Evolutionary conservation across 78 protist genomes (phyloP), one percentile per base, ranked within the genome.

Genomic region (Planoprotostelium fungivorum): DNA sequence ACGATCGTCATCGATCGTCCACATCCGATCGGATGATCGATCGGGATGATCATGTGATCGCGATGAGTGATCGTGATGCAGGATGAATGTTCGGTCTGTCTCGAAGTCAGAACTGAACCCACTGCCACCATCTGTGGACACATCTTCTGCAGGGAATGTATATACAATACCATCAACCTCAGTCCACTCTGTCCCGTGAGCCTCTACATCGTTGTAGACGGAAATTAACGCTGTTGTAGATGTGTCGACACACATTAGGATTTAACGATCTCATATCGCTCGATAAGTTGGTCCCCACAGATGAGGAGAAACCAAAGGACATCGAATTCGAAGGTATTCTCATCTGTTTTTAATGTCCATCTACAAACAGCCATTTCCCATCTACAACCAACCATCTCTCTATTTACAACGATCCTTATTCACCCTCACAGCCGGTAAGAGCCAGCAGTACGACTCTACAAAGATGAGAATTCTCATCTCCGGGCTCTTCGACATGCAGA

Each of bases 71-170:
- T 31, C 1, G 39, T 1, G 90, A 83, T 1, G 88, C 29, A 88
- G 34, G 90, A n/a, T 10, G 90, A 88, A 9, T 88, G 90, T 34
- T 5, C n/a, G 34, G 73, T 88, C 34, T 88, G 90, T 29, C 34
- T 88, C 63, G 34, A 88, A 1, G 36, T 28, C 36, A 83, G 34
- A 9, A 86, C 34, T 51, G 29, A 29, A 0, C 0, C 28, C 34
- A 84, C 84, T 34, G 38, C 9, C 37, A 28, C 93, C 28, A 86
- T 31, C 34, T 93, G 95, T 38, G 88, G 86, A 23, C 95, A 93
- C 88, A 0, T 84, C 86, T 91, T 89, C 88, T 93, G 95, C 88
- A 63, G 86, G 37, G 37, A 28, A 37, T 93, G 95, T 91, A n/a
- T 90, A 25, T 87, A 34, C 34, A 31, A 23, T 31, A 5, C 29